A percentile compares a stretch with the other conserved stretches of the same genome.
phyloP scores from a whole-genome alignment of 345 rosid species.

The Sisymbrium altissimum region DNA sequence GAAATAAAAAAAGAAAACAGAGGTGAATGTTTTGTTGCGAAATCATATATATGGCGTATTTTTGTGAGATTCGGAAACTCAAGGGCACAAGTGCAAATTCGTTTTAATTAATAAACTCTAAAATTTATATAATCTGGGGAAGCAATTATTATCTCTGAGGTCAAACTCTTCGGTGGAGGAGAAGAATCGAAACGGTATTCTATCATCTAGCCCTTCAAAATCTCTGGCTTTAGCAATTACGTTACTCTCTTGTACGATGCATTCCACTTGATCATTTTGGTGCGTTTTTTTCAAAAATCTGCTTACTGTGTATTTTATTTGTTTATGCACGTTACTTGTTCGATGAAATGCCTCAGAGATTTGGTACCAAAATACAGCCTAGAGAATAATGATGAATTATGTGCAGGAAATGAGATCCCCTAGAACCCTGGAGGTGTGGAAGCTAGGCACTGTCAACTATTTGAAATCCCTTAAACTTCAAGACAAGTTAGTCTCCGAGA shows the following conservation, averaged over 20 bases:
- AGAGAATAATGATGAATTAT: neutral
- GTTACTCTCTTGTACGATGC: neutral
- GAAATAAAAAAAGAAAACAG: too few relatives aligned
- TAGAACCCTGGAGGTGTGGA: constrained; percentile 67
- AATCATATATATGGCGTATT: neutral
- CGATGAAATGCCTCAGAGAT: constrained; percentile 33
- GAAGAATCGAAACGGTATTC: constrained; percentile 12
- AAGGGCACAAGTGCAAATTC: constrained; percentile 8
- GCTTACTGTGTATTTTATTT: neutral
- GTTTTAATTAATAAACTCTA: neutral
- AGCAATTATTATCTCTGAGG: neutral
- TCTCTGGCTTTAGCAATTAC: neutral
- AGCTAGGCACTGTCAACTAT: constrained; percentile 67
- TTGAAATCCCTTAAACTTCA: constrained; percentile 77
- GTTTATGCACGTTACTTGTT: constrained; percentile 11
- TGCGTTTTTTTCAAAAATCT: neutral
- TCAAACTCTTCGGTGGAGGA: constrained; percentile 10
- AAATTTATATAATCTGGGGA: neutral
- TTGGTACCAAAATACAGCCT: neutral
- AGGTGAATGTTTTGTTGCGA: neutral
- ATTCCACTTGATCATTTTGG: neutral
- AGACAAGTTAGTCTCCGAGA: constrained; percentile 53
- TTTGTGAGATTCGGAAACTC: constrained; percentile 3
- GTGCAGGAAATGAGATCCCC: constrained; percentile 58
- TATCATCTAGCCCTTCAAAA: neutral